Evolutionary conservation across 2,329 filamentous ascomycete species (phyloP), one percentile per base, ranked within the genome.

Genomic region (Byssoonygena ceratinophila): DNA sequence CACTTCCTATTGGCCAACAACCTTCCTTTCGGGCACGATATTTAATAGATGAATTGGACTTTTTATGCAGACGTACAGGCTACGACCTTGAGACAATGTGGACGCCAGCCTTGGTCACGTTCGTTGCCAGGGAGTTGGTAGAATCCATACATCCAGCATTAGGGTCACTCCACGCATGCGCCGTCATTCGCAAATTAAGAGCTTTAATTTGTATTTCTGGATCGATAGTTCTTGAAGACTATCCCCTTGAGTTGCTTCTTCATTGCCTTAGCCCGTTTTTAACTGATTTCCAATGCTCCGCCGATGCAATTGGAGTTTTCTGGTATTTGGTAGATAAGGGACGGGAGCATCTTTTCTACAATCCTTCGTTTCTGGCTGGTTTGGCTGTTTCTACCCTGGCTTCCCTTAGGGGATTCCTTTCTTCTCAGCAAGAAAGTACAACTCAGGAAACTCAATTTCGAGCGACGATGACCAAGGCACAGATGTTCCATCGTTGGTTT

Each of bases 171-270:
- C 86, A 96, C 66, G 85, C 87, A 34, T 92, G 88, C 64, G 84
- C 88, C 1, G 82, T 95, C 2, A 77, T 98, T 48, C 83, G 90
- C 36, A 95, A 94, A 64, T 77, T 97, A 44, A 79, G 89, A 31
- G 79, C 96, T 7, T 70, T 97, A 14, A 77, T 97, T 23, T 85
- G 82, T 54, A 72, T 97, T 43, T 84, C 88, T 23, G 89, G 88
- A 0, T 66, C 79, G 0, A 76, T 82, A 47, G 86, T 85, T n/a
- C 74, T 84, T 22, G 73, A 80, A 37, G 85, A 84, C 0, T 97
- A 97, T 63, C 86, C 88, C 9, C 67, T 96, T 12, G 87, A 98
- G 66, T 92, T 96, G 86, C 75, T 94, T 0, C 75, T 98, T 1
- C 86, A 89, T 61, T 84, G 85, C 1, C 74, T 95, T 18, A 78